phyloP scores from a whole-genome alignment of 2,329 filamentous ascomycete species.

The Waltergamsia citrina region DNA sequence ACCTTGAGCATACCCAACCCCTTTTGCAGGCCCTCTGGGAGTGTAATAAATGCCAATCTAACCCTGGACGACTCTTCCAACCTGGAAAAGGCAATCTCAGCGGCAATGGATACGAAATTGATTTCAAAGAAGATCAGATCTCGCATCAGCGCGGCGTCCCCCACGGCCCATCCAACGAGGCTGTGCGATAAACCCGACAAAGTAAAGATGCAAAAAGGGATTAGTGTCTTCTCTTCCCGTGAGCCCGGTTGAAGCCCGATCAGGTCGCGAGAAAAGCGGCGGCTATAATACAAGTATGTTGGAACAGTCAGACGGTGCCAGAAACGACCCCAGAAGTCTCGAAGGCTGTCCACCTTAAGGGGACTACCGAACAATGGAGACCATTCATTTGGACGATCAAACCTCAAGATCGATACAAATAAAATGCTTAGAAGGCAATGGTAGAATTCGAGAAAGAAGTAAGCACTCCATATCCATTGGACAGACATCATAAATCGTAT shows the following conservation, averaged over 20 bases:
- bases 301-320: constrained; percentile 6
- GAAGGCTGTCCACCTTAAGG: constrained; percentile 3
- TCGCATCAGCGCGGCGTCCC: neutral
- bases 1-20: neutral
- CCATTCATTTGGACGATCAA: constrained; percentile 5
- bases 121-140: constrained; percentile 2
- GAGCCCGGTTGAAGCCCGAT: neutral
- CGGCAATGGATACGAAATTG: constrained; percentile 1
- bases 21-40: neutral
- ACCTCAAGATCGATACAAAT: neutral
- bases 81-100: constrained; percentile 1
- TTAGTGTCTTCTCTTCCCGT: neutral
- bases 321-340: constrained; percentile 7
- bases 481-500: neutral
- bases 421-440: neutral
- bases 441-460: neutral
- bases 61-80: neutral
- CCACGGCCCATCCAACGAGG: constrained; percentile 6
- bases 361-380: constrained; percentile 7
- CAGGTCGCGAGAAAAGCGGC: neutral
- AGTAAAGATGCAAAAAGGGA: constrained; percentile 3
- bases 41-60: neutral
- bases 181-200: constrained; percentile 36
- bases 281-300: constrained; percentile 2
- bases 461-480: constrained; percentile 1